These are phyloP conservation scores for Yamadazyma sp. DNA, from an alignment of 1,139 yeast genomes.

Conservation along the genomic window DNA sequence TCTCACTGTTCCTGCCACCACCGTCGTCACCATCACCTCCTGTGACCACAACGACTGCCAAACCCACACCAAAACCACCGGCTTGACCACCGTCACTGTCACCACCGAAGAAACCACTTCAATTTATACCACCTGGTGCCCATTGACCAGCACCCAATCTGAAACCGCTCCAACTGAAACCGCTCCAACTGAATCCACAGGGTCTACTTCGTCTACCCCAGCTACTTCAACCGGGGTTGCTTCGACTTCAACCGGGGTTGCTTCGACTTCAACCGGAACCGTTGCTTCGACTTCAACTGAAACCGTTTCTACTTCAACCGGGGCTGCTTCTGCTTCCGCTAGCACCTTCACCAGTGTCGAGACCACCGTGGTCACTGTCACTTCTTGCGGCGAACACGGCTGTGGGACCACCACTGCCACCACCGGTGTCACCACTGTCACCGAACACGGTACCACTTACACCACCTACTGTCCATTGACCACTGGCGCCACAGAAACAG, in stretches of 20 bases:
- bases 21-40: conserved; percentile 25
- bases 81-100: conserved; percentile 18
- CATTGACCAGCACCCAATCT: conserved; percentile 22
- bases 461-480: conserved; percentile 8
- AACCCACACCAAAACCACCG: conserved; percentile 30
- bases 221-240: conserved; percentile 5
- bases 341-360: neutral
- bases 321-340: conserved; percentile 2
- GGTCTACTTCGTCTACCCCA: conserved; percentile 3
- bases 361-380: conserved; percentile 4
- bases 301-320: neutral
- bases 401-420: conserved; percentile 6
- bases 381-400: conserved; percentile 1
- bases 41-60: conserved; percentile 13
- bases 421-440: conserved; percentile 4
- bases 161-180: conserved; percentile 23
- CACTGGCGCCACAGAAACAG: too few relatives aligned
- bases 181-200: conserved; percentile 29
- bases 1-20: conserved; percentile 7
- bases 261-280: conserved; percentile 4
- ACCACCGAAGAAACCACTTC: conserved; percentile 18
- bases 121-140: conserved; percentile 31
- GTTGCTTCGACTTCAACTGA: neutral
- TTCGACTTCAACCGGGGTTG: conserved; percentile 5
- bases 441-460: conserved; percentile 1